Evolutionary conservation across 192 early-diverging fungal genomes (phyloP).

Genomic region (Thamnidium elegans): DNA sequence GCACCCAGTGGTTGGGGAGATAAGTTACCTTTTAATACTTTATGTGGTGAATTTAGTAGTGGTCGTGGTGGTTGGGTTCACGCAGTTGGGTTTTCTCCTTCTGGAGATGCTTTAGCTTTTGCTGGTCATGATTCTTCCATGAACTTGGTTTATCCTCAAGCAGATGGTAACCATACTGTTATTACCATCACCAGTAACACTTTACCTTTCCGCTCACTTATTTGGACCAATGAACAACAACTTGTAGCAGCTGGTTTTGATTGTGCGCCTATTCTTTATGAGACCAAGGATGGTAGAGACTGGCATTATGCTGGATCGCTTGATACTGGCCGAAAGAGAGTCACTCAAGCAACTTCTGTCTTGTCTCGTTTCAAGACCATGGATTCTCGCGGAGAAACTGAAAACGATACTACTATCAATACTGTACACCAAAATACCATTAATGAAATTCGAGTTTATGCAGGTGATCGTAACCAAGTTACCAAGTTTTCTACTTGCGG

Average conservation of each 20-base stretch:
- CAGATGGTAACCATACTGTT: constrained; percentile 46
- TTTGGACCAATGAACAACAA: constrained; percentile 72
- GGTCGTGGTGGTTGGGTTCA: constrained; percentile 89
- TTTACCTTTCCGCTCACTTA: constrained; percentile 76
- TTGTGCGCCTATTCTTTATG: constrained; percentile 84
- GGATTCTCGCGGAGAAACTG: constrained; percentile 77
- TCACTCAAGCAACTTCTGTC: constrained; percentile 61
- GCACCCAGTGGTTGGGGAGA: constrained; percentile 89
- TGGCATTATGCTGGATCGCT: constrained; percentile 70
- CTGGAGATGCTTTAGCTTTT: constrained; percentile 83
- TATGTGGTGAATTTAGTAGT: constrained; percentile 84
- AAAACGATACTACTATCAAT: constrained; percentile 67
- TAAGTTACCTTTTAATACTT: constrained; percentile 87
- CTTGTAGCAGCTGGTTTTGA: constrained; percentile 93
- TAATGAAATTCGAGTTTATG: constrained; percentile 59
- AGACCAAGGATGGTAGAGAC: constrained; percentile 48
- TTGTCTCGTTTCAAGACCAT: constrained; percentile 87
- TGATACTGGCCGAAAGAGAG: constrained; percentile 77
- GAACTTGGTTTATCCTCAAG: constrained; percentile 68
- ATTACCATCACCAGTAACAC: constrained; percentile 56
- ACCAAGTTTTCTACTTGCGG: constrained; percentile 75
- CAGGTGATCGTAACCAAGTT: constrained; percentile 49
- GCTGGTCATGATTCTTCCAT: constrained; percentile 84
- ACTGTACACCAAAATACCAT: constrained; percentile 98
- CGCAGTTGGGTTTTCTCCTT: constrained; percentile 86